Evolutionary conservation across 768 basidiomycete species (phyloP), one percentile per base, ranked within the genome.

Genomic region (Termitomyces sp.): DNA sequence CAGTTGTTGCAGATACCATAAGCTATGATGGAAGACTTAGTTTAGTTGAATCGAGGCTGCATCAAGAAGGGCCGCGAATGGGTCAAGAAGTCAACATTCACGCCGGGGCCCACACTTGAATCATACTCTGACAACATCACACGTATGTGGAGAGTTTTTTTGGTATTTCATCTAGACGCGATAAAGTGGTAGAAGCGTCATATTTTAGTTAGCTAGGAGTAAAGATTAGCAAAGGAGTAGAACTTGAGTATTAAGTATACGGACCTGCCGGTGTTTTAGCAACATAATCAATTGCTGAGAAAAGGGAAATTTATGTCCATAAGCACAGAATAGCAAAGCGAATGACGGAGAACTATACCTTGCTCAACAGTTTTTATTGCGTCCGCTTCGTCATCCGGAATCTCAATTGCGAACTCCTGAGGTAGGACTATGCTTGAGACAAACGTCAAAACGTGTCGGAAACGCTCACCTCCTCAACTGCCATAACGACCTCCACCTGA

Each of bases 401-500:
- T 99, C 75, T 98, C 97, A 70, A 99, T 95, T 30, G 84, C 81
- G 71, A 99, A 99, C 69, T 98, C 97, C 93, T 98, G 65, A 36
- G 18, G 55, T 33, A 44, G 7, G 53, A 55, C 55, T 59, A 40
- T 40, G 40, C 55, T 58, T 55, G 20, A 43, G 55, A 46, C 22
- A n/a, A 52, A 14, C 59, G 22, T 20, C 12, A 49, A 32, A 56
- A 34, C 30, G 56, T 42, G 56, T 51, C 43, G 20, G 37, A 62
- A 22, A 54, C 30, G 44, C 69, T 24, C 64, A 86, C 89, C 84
- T 95, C 97, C 77, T 99, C 97, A 64, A 99, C 89, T 40, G 96
- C 94, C 95, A 99, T 97, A 66, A 98, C 92, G 27, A 98, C 95
- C 73, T 99, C 97, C 20, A 99, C 95, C 20, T 95, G 84, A 72